Evolutionary conservation across 2,329 filamentous ascomycete genomes (phyloP), one percentile per base, ranked within the genome.

Genomic region (Dothistroma pini): DNA sequence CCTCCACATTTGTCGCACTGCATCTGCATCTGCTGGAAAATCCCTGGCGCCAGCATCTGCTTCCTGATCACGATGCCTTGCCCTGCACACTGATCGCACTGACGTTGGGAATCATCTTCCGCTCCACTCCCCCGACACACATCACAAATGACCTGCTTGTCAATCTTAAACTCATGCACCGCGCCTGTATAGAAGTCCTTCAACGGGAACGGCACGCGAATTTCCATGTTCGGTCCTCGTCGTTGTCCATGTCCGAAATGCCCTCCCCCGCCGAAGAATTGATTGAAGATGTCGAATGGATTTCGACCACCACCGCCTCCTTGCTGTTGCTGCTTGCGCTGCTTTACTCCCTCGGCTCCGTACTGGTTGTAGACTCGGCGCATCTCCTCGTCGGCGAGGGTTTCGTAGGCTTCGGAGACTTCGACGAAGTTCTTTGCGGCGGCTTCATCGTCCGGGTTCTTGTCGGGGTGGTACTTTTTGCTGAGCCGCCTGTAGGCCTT

Each of bases 381-480:
- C 25, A 86, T 86, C 63, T 95, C 87, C 34, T 87, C 75, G 67
- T 95, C 88, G 68, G 87, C 91, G 32, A 99, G 88, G 49, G 91
- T 86, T 72, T 97, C 95, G 83, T 99, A 99, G 60, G 95, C 95
- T 79, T 97, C 93, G 52, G 93, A 90, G 53, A 99, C 88, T 72
- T 92, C 86, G 75, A 97, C 91, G 75, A 99, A 99, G 75, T 93
- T 96, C 75, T 93, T 84, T 68, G 93, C 87, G 38, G 93, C 93
- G 4, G 85, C 81, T 16, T 90, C 81, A 74, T 97, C 88, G 67
- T 87, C 88, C 59, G 93, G 92, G 71, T 97, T 97, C 84, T 99
- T 99, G 78, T 99, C 95, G 3, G 95, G 95, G 74, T 99, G 95
- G 76, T 85, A 97, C 75, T 96, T 96, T 78, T 97, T 97, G 80